Evolutionary conservation across 148 eudicot genomes (phyloP).

Genomic region (Diospyros lotus): DNA sequence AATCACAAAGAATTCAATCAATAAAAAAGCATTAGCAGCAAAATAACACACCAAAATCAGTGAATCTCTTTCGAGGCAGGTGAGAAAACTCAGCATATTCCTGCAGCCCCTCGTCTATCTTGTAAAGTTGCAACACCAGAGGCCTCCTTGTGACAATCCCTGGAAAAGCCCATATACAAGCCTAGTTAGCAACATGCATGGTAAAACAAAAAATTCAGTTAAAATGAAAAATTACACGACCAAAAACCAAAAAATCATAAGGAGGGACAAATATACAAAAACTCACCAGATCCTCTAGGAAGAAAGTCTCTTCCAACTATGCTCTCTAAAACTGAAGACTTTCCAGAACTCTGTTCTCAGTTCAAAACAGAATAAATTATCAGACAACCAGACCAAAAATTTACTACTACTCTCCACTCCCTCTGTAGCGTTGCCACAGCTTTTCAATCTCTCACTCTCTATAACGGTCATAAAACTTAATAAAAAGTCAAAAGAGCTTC

Average conservation of each 20-base stretch:
- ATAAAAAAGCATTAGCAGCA: not conserved
- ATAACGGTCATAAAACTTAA: too few species aligned
- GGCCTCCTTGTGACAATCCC: constrained; percentile 98
- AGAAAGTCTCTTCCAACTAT: constrained; percentile 94
- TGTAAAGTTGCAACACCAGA: constrained; percentile 83
- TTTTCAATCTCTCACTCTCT: not conserved
- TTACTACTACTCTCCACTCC: not conserved
- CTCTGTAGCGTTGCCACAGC: too few species aligned
- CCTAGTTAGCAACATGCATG: not conserved
- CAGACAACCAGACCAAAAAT: not conserved
- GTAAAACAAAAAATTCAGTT: not conserved
- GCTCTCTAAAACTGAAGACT: constrained; percentile 93
- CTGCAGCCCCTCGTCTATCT: constrained; percentile 62
- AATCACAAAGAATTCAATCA: too few species aligned
- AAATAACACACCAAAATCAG: constrained; percentile 61
- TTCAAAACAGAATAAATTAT: constrained; percentile 14
- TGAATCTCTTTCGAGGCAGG: constrained; percentile 60
- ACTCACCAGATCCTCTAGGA: constrained; percentile 93
- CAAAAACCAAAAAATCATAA: not conserved
- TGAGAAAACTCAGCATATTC: constrained; percentile 94
- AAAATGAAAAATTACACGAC: not conserved
- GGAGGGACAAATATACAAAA: not conserved
- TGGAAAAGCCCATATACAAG: constrained; percentile 22
- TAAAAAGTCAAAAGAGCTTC: too few species aligned
- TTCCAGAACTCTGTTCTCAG: constrained; percentile 78